Evolutionary conservation across 495 filamentous ascomycete genomes (phyloP).

Genomic region (Chaetomium cochliodes): DNA sequence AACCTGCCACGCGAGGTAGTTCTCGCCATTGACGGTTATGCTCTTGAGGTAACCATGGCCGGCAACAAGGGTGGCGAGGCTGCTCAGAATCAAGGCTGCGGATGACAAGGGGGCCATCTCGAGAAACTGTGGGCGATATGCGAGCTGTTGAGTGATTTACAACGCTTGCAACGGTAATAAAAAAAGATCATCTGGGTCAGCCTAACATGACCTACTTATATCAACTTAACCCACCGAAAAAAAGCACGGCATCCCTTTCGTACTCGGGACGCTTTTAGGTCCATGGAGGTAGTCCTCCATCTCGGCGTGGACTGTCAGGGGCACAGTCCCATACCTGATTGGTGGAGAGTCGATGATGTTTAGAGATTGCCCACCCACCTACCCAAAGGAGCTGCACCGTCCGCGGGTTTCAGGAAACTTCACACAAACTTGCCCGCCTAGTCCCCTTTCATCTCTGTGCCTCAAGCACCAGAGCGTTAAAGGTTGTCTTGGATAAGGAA

Average conservation of each 20-base stretch:
- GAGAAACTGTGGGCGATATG: background rate
- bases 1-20: conserved; percentile 29
- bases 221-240: no score
- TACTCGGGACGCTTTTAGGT: background rate
- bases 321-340: background rate
- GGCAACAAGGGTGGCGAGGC: conserved; percentile 18
- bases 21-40: conserved; percentile 25
- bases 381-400: conserved; percentile 17
- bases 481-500: background rate
- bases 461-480: background rate
- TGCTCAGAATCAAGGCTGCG: background rate
- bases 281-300: conserved; percentile 2
- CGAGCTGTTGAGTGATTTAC: background rate
- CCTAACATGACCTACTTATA: background rate
- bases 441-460: background rate
- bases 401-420: conserved; percentile 10
- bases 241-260: no score
- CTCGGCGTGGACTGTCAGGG: conserved; percentile 4
- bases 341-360: background rate
- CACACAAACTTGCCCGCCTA: background rate
- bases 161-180: background rate
- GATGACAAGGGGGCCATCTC: conserved; percentile 9
- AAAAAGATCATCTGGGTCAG: background rate
- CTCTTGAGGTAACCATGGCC: conserved; percentile 28
- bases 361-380: conserved; percentile 4